Evolutionary conservation across 345 rosid species (phyloP), one percentile per base, ranked within the genome.

Genomic region (Citrus mangshanensis): DNA sequence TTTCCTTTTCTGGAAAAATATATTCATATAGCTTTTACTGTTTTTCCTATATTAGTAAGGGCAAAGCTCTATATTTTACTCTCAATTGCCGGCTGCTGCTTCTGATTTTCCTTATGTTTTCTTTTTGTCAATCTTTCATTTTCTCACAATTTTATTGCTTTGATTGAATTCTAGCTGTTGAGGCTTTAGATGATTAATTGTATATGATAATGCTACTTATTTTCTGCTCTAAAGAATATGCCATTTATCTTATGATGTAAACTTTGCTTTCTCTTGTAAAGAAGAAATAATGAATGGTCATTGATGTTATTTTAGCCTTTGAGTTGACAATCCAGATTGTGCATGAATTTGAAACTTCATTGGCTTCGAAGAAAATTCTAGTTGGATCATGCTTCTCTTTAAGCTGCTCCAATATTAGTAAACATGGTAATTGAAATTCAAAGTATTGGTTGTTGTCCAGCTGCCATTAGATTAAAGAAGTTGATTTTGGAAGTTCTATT

Each of bases 201-300:
- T 70, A 60, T 77, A 75, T 73, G 63, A 68, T 68, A 81, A 54
- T 38, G 61, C 55, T 65, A 34, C 61, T 64, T 4, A 70, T 25
- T 63, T 25, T 18, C 6, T 80, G 6, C 25, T 10, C 18, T 27
- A 55, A 30, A 75, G 28, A 46, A 72, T 32, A 10, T 34, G 21
- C 34, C 58, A 54, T 54, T 54, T 54, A 1, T 19, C 22, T 55
- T 35, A 4, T 55, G 27, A 32, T 49, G n/a, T 40, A 25, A 49
- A 65, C 54, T 22, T 55, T 54, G 2, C 22, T 54, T 54, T 54
- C 21, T 54, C 58, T 28, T 73, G 14, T 35, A 14, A 16, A 38
- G 40, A 42, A 63, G 64, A 10, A 61, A 42, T 40, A 40, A 32
- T 5, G 8, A 14, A 32, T 6, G 6, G 3, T 1, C 22, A 42